Percentiles rank a stretch among this genome's conserved stretches.
These are phyloP conservation scores for Pythium vanterpoolii DNA, from an alignment of 352 stramenopile species.

Conservation along the genomic window DNA sequence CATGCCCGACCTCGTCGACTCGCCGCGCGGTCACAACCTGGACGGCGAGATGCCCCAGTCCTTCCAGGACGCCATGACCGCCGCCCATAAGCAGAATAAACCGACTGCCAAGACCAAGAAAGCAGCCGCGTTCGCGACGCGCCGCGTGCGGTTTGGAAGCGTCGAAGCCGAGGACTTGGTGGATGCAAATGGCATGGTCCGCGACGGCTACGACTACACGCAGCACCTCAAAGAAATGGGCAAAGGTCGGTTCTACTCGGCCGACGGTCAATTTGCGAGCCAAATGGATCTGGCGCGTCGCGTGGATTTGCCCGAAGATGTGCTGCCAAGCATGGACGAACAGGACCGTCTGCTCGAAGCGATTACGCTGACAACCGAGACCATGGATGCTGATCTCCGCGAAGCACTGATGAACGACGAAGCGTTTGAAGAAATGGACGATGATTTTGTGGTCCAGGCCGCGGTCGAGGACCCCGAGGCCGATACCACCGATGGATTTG, in stretches of 20 bases:
- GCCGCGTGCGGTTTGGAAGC: conserved; percentile 63
- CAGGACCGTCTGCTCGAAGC: conserved; percentile 78
- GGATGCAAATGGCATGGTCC: conserved; percentile 84
- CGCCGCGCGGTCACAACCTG: conserved; percentile 10
- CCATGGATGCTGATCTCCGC: conserved; percentile 85
- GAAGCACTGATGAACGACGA: conserved; percentile 82
- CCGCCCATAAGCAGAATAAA: conserved; percentile 19
- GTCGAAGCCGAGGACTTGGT: conserved; percentile 71
- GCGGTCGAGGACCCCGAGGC: conserved; percentile 42
- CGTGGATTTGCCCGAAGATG: conserved; percentile 63
- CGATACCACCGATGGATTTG: conserved; percentile 61
- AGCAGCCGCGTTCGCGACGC: conserved; percentile 35
- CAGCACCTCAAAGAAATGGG: conserved; percentile 92
- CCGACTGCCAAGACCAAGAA: conserved; percentile 19
- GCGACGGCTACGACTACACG: conserved; percentile 93
- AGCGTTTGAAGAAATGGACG: conserved; percentile 87
- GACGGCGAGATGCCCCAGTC: conserved; percentile 13
- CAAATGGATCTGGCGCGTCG: conserved; percentile 50
- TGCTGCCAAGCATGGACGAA: conserved; percentile 63
- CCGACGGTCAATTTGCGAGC: conserved; percentile 63
- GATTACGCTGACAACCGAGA: conserved; percentile 80
- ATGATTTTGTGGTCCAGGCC: conserved; percentile 90
- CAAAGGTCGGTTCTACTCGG: conserved; percentile 78
- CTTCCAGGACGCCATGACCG: conserved; percentile 11
- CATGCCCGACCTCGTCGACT: conserved; percentile 22